Conservation (phyloP, 2,329 filamentous ascomycete species). For the Bisporella sp. region DNA sequence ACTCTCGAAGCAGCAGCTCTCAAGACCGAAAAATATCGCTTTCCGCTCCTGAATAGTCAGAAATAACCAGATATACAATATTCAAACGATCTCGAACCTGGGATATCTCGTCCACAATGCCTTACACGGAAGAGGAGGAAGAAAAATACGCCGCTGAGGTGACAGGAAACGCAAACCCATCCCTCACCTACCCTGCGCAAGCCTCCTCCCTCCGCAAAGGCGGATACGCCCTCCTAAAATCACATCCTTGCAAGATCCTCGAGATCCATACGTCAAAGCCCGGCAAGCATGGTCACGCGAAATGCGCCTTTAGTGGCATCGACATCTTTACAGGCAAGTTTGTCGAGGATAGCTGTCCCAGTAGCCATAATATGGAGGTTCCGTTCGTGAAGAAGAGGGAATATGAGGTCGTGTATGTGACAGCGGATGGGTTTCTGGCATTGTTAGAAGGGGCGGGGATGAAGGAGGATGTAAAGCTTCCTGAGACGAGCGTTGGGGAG, state of each 20-base stretch:
- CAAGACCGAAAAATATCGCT: too few relatives aligned
- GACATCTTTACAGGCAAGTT: slow-evolving; percentile 4
- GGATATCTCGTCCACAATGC: too few relatives aligned
- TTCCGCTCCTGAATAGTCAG: too few relatives aligned
- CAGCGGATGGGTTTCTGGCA: slow-evolving; percentile 1
- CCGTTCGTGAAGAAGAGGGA: slow-evolving; percentile 4
- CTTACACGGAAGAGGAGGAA: neutral
- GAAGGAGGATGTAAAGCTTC: slow-evolving; percentile 1
- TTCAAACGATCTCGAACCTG: too few relatives aligned
- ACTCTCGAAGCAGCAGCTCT: too few relatives aligned
- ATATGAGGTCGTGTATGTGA: slow-evolving; percentile 1
- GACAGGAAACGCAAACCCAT: slow-evolving; percentile 1
- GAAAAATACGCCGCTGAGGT: neutral
- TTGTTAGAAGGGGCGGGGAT: neutral
- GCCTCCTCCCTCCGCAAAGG: slow-evolving; percentile 3
- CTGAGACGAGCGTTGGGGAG: too few relatives aligned
- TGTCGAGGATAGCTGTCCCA: slow-evolving; percentile 2
- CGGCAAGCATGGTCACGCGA: slow-evolving; percentile 7
- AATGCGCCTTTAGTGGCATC: slow-evolving; percentile 1
- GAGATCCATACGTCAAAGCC: slow-evolving; percentile 4
- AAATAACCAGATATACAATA: too few relatives aligned
- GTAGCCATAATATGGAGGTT: slow-evolving; percentile 4
- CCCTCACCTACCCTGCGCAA: slow-evolving; percentile 4
- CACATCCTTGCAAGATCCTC: slow-evolving; percentile 2
- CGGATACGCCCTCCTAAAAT: slow-evolving; percentile 2